A percentile compares a stretch with the other conserved stretches of the same genome.
These are phyloP conservation scores for Davidsoniella australis DNA, from an alignment of 2,329 filamentous ascomycete genomes.

Conservation along the genomic window DNA sequence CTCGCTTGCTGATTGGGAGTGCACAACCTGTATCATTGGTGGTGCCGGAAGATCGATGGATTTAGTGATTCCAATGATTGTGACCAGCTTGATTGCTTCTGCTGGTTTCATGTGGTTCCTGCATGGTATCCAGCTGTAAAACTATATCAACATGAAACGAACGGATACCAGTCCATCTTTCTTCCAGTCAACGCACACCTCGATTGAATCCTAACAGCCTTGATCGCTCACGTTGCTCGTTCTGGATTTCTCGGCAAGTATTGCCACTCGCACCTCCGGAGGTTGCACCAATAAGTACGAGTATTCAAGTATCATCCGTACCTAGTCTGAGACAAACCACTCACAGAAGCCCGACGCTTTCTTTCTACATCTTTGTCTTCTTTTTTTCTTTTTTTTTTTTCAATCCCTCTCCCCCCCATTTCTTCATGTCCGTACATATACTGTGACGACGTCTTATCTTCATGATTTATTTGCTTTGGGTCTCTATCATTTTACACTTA, in stretches of 20 bases:
- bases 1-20: conserved; percentile 35
- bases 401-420: background rate
- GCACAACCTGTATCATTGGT: conserved; percentile 39
- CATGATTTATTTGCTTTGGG: background rate
- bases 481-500: too few relatives aligned
- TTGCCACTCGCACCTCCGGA: background rate
- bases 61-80: conserved; percentile 10
- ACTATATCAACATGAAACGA: background rate
- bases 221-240: background rate
- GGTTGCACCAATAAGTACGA: too few relatives aligned
- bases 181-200: background rate
- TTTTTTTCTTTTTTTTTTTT: background rate
- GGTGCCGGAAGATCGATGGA: conserved; percentile 1
- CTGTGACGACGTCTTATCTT: background rate
- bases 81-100: conserved; percentile 36
- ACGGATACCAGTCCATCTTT: background rate
- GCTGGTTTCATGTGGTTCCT: conserved; percentile 50
- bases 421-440: conserved; percentile 4
- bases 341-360: too few relatives aligned
- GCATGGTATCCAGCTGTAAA: conserved; percentile 27
- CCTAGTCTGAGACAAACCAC: too few relatives aligned
- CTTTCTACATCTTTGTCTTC: background rate
- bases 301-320: too few relatives aligned
- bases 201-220: background rate
- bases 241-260: background rate